Percentiles rank a stretch among this genome's conserved stretches.
phyloP scores from a whole-genome alignment of 2,329 filamentous ascomycete genomes.

The Arachnomyces sp. region DNA sequence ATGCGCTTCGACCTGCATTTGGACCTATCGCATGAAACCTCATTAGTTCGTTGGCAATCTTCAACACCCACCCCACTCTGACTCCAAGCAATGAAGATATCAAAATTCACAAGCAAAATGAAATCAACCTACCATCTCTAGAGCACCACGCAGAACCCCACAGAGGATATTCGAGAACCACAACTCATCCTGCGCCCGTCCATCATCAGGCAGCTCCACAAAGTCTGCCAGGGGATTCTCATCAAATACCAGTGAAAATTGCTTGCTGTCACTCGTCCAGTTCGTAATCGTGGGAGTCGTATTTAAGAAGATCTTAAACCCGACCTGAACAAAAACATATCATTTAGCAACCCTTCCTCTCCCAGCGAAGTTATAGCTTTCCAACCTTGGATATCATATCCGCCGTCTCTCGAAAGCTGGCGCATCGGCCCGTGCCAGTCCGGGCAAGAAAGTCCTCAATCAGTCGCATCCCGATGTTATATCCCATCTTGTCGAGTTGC shows the following conservation, averaged over 20 bases:
- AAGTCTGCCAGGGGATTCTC: constrained; percentile 97
- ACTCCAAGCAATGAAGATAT: too few relatives aligned
- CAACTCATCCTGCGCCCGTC: constrained; percentile 86
- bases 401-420: constrained; percentile 90
- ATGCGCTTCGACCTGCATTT: constrained; percentile 97
- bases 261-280: constrained; percentile 93
- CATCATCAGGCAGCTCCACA: constrained; percentile 93
- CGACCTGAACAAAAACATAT: constrained; percentile 53
- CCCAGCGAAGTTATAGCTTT: not conserved
- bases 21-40: constrained; percentile 50
- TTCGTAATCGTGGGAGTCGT: constrained; percentile 89
- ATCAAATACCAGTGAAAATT: constrained; percentile 92
- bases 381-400: constrained; percentile 89
- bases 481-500: constrained; percentile 97
- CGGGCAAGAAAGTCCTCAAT: constrained; percentile 98
- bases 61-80: not conserved
- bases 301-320: constrained; percentile 98
- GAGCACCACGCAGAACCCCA: constrained; percentile 77
- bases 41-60: too few relatives aligned
- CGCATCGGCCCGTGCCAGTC: constrained; percentile 79
- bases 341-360: not conserved
- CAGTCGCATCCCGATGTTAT: constrained; percentile 91
- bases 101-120: constrained; percentile 6
- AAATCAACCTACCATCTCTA: constrained; percentile 73
- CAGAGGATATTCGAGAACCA: constrained; percentile 99